These are phyloP conservation scores for Nyssa sinensis DNA, from an alignment of 148 eudicot species.

Conservation along the genomic window DNA sequence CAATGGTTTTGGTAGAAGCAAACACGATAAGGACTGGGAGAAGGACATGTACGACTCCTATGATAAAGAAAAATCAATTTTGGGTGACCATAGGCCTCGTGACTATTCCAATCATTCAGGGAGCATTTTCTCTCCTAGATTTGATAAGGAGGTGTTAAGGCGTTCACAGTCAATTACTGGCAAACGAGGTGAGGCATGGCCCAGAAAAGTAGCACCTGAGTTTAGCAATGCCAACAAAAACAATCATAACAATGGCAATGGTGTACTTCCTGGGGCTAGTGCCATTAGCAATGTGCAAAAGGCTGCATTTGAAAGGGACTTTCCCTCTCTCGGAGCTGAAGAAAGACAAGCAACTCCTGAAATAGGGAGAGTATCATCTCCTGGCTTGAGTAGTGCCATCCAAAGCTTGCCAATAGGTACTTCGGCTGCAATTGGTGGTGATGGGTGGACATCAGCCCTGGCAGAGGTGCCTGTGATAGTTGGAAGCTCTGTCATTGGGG, in stretches of 20 bases:
- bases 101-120: conserved; percentile 29
- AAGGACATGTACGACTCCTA: conserved; percentile 21
- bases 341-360: conserved; percentile 32
- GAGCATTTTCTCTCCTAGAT: conserved; percentile 22
- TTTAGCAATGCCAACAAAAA: conserved; percentile 21
- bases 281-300: conserved; percentile 21
- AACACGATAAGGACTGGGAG: conserved; percentile 44
- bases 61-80: conserved; percentile 31
- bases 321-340: conserved; percentile 42
- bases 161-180: conserved; percentile 44
- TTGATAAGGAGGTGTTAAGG: conserved; percentile 39
- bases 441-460: conserved; percentile 53
- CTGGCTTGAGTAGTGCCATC: conserved; percentile 32
- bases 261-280: conserved; percentile 13
- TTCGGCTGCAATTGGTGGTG: conserved; percentile 30
- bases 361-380: conserved; percentile 42
- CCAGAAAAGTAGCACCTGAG: conserved; percentile 25
- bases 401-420: conserved; percentile 33
- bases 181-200: conserved; percentile 36
- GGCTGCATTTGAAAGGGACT: conserved; percentile 39
- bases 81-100: conserved; percentile 25
- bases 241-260: conserved; percentile 17
- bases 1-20: conserved; percentile 38
- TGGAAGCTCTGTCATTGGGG: conserved; percentile 23
- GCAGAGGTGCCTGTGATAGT: conserved; percentile 46